Evolutionary conservation across 192 early-diverging fungal species (phyloP), one percentile per base, ranked within the genome.

Genomic region (Coemansia sp.): DNA sequence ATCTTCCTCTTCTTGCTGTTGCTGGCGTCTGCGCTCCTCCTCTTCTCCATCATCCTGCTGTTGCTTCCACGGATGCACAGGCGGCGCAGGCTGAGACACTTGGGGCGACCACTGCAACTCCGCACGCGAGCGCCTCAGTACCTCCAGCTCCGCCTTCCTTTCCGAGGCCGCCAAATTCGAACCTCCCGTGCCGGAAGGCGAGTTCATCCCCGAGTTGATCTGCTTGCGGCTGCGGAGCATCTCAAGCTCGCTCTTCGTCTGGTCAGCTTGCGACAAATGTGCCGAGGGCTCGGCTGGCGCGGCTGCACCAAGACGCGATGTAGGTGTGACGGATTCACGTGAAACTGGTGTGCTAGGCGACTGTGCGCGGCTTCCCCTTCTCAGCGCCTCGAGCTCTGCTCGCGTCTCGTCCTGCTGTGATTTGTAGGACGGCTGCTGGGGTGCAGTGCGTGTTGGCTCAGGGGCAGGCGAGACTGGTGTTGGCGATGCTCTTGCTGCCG

Each of bases 201-300:
- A 74, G 20, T 66, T 70, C 49, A 18, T 42, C 61, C n/a, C 66
- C 45, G n/a, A n/a, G 52, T 77, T 77, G 12, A 81, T 61, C 56
- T 76, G 29, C 16, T 71, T 74, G 42, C 79, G 79, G 53, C 29
- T 81, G 63, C 79, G 73, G 43, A 81, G 74, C 74, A 81, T 72
- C 46, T 81, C 79, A 13, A 81, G 65, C 64, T 81, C 79, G 48
- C 48, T 77, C 63, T 73, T 76, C 8, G 79, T 81, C 70, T 81
- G 79, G 58, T 81, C 79, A 1, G 79, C 79, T 60, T 81, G 79
- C 23, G 79, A 51, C 30, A 73, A 53, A 15, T 46, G 62, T 6
- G 74, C 56, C 20, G 79, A 75, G 15, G 79, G 70, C 62, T 81
- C 79, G 2, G 31, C 51, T 5, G 79, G 59, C 28, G 70, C 43